A percentile compares a stretch with the other conserved stretches of the same genome.
Conservation (phyloP, 305 asterid species). For the Ruellia speciosa region DNA sequence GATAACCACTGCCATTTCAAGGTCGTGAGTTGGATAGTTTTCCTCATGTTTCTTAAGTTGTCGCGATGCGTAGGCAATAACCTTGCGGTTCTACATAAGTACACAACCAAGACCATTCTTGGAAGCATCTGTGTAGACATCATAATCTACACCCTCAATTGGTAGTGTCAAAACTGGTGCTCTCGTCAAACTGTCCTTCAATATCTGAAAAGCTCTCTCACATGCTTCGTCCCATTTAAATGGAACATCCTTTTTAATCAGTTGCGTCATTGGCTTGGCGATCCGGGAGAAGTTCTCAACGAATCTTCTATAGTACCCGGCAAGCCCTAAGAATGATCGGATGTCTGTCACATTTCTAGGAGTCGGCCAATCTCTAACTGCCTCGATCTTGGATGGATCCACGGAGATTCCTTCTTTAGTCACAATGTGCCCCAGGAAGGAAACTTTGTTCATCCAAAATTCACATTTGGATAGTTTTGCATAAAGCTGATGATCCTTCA, state of each 20-base stretch:
- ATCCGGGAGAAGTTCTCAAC: background rate
- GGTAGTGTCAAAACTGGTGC: no score
- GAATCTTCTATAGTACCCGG: conserved; percentile 3
- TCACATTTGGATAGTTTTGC: conserved; percentile 9
- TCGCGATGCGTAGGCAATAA: background rate
- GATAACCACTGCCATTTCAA: no score
- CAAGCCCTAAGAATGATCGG: background rate
- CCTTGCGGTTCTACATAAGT: no score
- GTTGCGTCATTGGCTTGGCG: background rate
- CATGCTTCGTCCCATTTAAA: background rate
- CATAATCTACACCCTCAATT: no score
- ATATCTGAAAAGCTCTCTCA: no score
- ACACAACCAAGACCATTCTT: no score
- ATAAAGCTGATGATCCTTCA: no score
- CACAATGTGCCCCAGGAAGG: conserved; percentile 5
- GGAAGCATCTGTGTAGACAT: no score
- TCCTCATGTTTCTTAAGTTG: background rate
- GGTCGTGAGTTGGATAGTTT: background rate
- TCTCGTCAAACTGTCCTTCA: no score
- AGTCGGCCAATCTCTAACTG: background rate
- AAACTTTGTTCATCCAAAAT: conserved; percentile 5
- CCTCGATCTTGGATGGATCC: background rate
- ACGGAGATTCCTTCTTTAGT: background rate
- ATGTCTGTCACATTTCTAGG: background rate
- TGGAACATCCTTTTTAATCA: background rate